Evolutionary conservation across 1,284 basidiomycete species (phyloP).

Genomic region (Lentinula novae-zelandiae): DNA sequence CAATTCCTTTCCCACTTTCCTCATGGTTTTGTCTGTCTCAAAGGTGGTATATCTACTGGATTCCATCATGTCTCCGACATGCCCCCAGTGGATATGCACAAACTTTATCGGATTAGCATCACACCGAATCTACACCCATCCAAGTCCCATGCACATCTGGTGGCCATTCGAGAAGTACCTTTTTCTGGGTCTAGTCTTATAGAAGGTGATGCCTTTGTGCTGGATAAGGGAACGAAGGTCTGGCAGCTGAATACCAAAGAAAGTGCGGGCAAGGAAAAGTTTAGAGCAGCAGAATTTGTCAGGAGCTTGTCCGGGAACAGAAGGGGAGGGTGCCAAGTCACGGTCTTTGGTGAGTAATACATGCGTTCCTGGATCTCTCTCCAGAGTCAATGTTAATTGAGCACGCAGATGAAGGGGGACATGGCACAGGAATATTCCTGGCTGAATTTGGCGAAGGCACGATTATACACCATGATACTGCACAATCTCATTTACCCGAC

Average conservation of each 20-base stretch:
- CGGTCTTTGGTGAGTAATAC: conserved; percentile 45
- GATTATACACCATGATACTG: conserved; percentile 16
- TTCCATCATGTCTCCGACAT: conserved; percentile 55
- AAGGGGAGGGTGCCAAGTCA: conserved; percentile 37
- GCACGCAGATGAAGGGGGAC: conserved; percentile 44
- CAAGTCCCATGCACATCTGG: conserved; percentile 27
- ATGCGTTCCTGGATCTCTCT: background rate
- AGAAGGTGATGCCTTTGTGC: conserved; percentile 53
- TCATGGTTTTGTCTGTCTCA: conserved; percentile 41
- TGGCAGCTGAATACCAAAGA: conserved; percentile 53
- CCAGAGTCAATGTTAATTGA: background rate
- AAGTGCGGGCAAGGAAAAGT: conserved; percentile 51
- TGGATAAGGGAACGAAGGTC: conserved; percentile 50
- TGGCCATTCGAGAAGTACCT: conserved; percentile 45
- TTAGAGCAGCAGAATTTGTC: conserved; percentile 57
- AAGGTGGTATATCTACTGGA: conserved; percentile 55
- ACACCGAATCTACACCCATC: conserved; percentile 10
- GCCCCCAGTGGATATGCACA: conserved; percentile 39
- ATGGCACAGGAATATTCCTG: conserved; percentile 44
- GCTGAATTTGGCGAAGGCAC: conserved; percentile 35
- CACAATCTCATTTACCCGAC: conserved; percentile 3
- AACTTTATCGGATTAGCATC: conserved; percentile 45
- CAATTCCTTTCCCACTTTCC: conserved; percentile 60
- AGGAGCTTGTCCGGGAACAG: conserved; percentile 41
- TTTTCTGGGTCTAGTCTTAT: conserved; percentile 41